Conservation (phyloP, 129 eudicot genomes). For the Centrapalus pauciflorus region DNA sequence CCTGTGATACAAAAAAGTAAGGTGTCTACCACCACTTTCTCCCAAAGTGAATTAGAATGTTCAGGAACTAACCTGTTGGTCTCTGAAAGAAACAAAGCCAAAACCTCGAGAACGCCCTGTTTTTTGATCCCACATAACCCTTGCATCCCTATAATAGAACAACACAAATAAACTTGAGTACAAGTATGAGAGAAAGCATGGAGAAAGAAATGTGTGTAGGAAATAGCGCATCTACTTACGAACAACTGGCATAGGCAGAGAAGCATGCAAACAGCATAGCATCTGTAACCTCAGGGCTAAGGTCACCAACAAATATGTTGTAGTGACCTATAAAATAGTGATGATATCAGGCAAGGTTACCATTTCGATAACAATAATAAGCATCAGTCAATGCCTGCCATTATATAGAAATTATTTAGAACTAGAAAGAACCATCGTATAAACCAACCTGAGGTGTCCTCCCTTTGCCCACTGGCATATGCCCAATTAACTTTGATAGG, state of each 20-base stretch:
- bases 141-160: conserved; percentile 58
- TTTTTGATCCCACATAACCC: conserved; percentile 96
- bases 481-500: conserved; percentile 93
- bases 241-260: conserved; percentile 74
- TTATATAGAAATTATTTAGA: not conserved
- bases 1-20: not conserved
- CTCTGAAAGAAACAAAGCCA: conserved; percentile 86
- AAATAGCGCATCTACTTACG: conserved; percentile 40
- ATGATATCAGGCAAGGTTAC: not conserved
- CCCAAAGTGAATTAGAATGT: not conserved
- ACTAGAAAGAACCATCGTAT: not conserved
- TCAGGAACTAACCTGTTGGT: conserved; percentile 50
- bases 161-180: not conserved
- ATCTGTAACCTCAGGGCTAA: conserved; percentile 94
- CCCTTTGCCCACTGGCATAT: conserved; percentile 84
- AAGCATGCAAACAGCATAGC: conserved; percentile 83
- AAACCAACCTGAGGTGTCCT: conserved; percentile 75
- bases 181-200: not conserved
- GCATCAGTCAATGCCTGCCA: not conserved
- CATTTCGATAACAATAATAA: not conserved
- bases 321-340: conserved; percentile 50
- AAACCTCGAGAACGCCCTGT: conserved; percentile 91
- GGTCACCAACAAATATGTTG: conserved; percentile 91
- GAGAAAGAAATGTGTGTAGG: not conserved
- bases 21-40: not conserved